phyloP scores from a whole-genome alignment of 1,284 basidiomycete genomes.

The Porphyrellus sp. region DNA sequence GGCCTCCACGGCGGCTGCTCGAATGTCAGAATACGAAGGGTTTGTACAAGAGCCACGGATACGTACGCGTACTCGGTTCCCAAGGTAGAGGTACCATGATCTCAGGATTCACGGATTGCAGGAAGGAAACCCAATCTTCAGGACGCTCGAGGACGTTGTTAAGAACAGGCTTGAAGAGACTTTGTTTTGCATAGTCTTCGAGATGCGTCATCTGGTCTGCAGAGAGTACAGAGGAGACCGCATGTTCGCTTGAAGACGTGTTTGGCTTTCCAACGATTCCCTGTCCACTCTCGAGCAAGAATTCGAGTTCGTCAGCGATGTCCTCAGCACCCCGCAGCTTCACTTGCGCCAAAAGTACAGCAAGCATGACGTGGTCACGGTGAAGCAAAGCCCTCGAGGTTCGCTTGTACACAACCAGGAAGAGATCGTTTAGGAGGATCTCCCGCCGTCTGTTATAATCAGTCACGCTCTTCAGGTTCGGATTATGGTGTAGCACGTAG shows the following conservation, averaged over 20 bases:
- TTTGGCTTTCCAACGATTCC: conserved; percentile 46
- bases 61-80: conserved; percentile 71
- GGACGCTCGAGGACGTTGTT: conserved; percentile 63
- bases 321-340: conserved; percentile 80
- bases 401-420: conserved; percentile 85
- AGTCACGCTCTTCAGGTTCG: conserved; percentile 76
- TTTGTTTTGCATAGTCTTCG: conserved; percentile 63
- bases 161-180: conserved; percentile 77
- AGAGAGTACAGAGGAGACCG: conserved; percentile 49
- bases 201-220: conserved; percentile 70
- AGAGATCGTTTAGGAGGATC: conserved; percentile 88
- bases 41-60: not conserved
- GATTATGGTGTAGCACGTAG: conserved; percentile 89
- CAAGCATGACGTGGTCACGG: conserved; percentile 89
- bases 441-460: conserved; percentile 76
- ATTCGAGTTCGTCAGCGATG: conserved; percentile 83
- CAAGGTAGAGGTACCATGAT: conserved; percentile 71
- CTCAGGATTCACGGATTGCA: conserved; percentile 73
- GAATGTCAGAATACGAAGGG: conserved; percentile 14
- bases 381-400: conserved; percentile 91
- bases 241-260: conserved; percentile 36
- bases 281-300: conserved; percentile 86
- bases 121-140: conserved; percentile 75
- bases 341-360: conserved; percentile 87
- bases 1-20: conserved; percentile 65